phyloP scores from a whole-genome alignment of 2,329 filamentous ascomycete genomes.

The Fusarium mundagurra region DNA sequence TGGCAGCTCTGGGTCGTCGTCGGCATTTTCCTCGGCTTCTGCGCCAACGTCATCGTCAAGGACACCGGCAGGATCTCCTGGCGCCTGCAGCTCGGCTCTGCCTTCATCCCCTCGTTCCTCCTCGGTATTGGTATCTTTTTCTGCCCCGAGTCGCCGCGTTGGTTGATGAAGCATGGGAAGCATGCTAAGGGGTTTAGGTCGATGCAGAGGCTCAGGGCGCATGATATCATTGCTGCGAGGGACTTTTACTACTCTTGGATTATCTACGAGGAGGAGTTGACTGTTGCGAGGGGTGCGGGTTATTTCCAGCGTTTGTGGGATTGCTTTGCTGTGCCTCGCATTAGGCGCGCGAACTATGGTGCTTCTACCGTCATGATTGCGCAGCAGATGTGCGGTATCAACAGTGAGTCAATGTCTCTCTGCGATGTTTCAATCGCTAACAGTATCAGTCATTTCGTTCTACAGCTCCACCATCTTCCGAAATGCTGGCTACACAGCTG shows the following conservation, averaged over 20 bases:
- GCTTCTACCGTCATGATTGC: conserved; percentile 83
- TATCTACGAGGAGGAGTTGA: conserved; percentile 47
- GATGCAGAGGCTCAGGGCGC: conserved; percentile 58
- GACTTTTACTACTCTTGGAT: conserved; percentile 64
- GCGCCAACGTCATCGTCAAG: conserved; percentile 63
- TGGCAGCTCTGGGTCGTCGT: conserved; percentile 62
- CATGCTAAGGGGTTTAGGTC: conserved; percentile 67
- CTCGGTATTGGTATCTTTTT: conserved; percentile 67
- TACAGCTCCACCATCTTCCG: conserved; percentile 27
- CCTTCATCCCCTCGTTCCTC: conserved; percentile 63
- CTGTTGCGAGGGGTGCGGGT: conserved; percentile 39
- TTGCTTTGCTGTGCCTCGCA: conserved; percentile 72
- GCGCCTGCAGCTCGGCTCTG: conserved; percentile 71
- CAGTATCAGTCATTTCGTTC: conserved; percentile 35
- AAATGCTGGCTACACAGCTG: background rate
- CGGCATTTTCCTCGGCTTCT: conserved; percentile 59
- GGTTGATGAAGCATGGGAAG: conserved; percentile 71
- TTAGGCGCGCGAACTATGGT: conserved; percentile 77
- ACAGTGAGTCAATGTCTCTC: conserved; percentile 4
- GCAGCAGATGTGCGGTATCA: conserved; percentile 60
- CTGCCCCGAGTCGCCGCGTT: conserved; percentile 71
- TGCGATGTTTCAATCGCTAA: background rate
- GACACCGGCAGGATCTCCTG: conserved; percentile 64
- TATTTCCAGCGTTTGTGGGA: conserved; percentile 56
- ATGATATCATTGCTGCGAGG: conserved; percentile 64